Evolutionary conservation across 1,284 basidiomycete species (phyloP).

Genomic region (Heliocybe sulcata): DNA sequence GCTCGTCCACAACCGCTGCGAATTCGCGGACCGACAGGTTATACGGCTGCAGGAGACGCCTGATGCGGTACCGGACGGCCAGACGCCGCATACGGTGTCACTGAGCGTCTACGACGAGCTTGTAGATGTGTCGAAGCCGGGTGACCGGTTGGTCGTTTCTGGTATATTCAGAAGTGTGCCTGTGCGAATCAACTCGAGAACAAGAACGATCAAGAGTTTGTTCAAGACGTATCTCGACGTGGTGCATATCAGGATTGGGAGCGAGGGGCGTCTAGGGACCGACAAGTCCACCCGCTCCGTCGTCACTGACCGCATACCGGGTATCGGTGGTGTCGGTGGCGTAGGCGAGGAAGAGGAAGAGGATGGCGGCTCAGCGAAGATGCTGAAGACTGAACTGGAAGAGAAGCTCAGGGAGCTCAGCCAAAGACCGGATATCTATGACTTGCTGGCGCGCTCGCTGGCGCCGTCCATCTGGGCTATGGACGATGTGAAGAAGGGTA

Average conservation of each 20-base stretch:
- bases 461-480: conserved; percentile 97
- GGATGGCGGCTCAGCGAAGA: conserved; percentile 32
- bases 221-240: conserved; percentile 98
- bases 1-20: conserved; percentile 94
- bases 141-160: conserved; percentile 86
- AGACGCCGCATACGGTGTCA: conserved; percentile 96
- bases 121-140: conserved; percentile 92
- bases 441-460: conserved; percentile 77
- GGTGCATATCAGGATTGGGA: conserved; percentile 74
- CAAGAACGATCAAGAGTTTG: conserved; percentile 87
- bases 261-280: conserved; percentile 64
- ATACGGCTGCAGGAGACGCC: conserved; percentile 96
- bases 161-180: conserved; percentile 95
- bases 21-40: conserved; percentile 94
- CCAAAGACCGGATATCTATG: conserved; percentile 78
- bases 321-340: conserved; percentile 82
- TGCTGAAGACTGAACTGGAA: conserved; percentile 51
- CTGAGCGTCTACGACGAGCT: conserved; percentile 96
- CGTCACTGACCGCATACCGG: conserved; percentile 62
- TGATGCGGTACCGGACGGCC: conserved; percentile 95
- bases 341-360: conserved; percentile 50
- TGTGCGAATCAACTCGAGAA: conserved; percentile 88
- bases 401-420: conserved; percentile 66
- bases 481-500: conserved; percentile 99
- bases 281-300: conserved; percentile 77